phyloP scores from a whole-genome alignment of 2,329 filamentous ascomycete species.

The Fusarium fujikuroi region DNA sequence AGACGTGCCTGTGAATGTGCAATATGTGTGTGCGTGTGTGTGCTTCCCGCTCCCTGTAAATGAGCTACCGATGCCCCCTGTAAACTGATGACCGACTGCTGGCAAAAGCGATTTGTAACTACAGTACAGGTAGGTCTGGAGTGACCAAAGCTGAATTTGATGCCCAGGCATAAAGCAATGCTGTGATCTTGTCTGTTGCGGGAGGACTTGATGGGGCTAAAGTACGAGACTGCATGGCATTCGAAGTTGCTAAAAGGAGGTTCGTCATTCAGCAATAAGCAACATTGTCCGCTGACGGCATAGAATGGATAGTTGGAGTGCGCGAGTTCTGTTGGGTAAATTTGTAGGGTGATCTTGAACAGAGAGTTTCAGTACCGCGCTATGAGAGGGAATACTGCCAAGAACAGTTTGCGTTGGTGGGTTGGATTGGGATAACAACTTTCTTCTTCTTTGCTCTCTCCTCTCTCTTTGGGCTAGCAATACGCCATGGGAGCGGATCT shows the following conservation, averaged over 20 bases:
- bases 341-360: neutral
- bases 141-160: slow-evolving; percentile 13
- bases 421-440: neutral
- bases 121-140: neutral
- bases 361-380: neutral
- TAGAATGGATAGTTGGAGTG: neutral
- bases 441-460: neutral
- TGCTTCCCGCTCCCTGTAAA: slow-evolving; percentile 45
- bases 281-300: neutral
- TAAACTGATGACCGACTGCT: neutral
- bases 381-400: neutral
- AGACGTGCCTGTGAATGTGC: slow-evolving; percentile 30
- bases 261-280: neutral
- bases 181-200: slow-evolving; percentile 10
- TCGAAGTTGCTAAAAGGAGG: neutral
- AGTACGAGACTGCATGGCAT: neutral
- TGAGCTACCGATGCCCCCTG: slow-evolving; percentile 27
- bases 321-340: neutral
- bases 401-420: slow-evolving; percentile 2
- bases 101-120: slow-evolving; percentile 1
- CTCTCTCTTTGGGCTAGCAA: slow-evolving; percentile 2
- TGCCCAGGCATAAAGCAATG: slow-evolving; percentile 9
- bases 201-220: neutral
- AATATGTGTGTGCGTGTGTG: slow-evolving; percentile 34
- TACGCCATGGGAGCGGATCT: slow-evolving; percentile 27